These are phyloP conservation scores for Sarocladium brachiariae DNA, from an alignment of 2,329 filamentous ascomycete genomes.

Conservation along the genomic window DNA sequence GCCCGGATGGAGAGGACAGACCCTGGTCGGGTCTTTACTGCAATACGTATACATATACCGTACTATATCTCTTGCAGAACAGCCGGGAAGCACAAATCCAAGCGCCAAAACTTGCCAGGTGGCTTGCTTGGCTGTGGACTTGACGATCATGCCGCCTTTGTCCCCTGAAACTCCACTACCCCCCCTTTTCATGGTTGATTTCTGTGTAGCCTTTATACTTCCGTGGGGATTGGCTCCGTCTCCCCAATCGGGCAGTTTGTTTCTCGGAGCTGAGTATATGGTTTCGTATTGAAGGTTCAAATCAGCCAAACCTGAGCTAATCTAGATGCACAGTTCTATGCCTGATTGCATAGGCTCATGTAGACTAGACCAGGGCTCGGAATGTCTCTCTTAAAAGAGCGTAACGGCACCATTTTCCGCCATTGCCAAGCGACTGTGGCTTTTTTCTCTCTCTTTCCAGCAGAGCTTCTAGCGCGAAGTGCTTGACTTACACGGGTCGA, in stretches of 20 bases:
- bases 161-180: neutral
- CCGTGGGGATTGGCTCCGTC: constrained; percentile 8
- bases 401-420: neutral
- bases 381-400: neutral
- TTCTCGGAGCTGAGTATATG: neutral
- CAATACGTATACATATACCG: neutral
- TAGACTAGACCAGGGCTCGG: neutral
- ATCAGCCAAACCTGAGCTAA: too few species aligned
- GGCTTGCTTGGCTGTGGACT: neutral
- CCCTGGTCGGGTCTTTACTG: too few species aligned
- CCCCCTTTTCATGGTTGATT: neutral
- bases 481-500: neutral
- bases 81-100: neutral
- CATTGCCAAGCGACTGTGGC: neutral
- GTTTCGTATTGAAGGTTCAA: constrained; percentile 2
- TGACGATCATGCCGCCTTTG: constrained; percentile 1
- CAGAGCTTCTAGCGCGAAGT: neutral
- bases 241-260: neutral
- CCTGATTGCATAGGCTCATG: neutral
- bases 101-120: neutral
- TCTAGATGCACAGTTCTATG: too few species aligned
- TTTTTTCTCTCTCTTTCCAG: neutral
- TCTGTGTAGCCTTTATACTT: neutral
- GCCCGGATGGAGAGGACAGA: too few species aligned
- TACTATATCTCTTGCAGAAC: neutral